Base-by-base conservation (phyloP, 495 filamentous ascomycete species). In the Penicillium waksmanii region DNA sequence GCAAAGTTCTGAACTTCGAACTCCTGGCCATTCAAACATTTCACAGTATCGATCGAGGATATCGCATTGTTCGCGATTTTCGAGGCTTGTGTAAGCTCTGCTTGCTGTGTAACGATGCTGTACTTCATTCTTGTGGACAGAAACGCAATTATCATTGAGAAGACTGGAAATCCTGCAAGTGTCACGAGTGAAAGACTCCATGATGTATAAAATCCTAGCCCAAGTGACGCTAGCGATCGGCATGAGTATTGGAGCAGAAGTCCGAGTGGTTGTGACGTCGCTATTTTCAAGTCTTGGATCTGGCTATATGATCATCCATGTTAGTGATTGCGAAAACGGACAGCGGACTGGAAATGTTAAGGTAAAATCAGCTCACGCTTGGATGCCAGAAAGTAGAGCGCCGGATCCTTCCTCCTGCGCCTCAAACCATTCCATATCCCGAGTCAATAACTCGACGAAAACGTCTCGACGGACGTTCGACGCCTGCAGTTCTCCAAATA, bases 141-240 rank as follows among this genome's bases (percentile, higher is more conserved):
- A 42, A 82, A 71, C 15, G 73, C 77, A 38, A 93, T 78, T 7
- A 90, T 63, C 4, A 83, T 46, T 1, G 83, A 80, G 10, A 89
- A 84, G 2, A 96, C 53, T 0, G 94, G 89, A n/a, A 91, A 77
- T 0, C 87, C 87, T 0, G 89, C 81, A 5, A 96, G 73, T 18
- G 91, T 89, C n/a, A 95, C 86, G 0, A 97, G 75, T 0, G 92
- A 93, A 8, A 98, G 81, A 51, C 88, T 86, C 91, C 89, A 97
- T 0, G 91, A 93, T 56, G 82, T 88, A 64, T 85, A 87, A 12
- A 97, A 80, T 0, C 91, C 91, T 7, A 97, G 72, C 4, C 70
- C 76, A 5, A 97, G 76, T 13, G 88, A 86, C 8, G 83, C 82
- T 13, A 88, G 2, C 2, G 84, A 79, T 38, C 85, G 84, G 21